A percentile compares a stretch with the other conserved stretches of the same genome.
These are phyloP conservation scores for Quercus lobata DNA, from an alignment of 331 rosid genomes.

Conservation along the genomic window DNA sequence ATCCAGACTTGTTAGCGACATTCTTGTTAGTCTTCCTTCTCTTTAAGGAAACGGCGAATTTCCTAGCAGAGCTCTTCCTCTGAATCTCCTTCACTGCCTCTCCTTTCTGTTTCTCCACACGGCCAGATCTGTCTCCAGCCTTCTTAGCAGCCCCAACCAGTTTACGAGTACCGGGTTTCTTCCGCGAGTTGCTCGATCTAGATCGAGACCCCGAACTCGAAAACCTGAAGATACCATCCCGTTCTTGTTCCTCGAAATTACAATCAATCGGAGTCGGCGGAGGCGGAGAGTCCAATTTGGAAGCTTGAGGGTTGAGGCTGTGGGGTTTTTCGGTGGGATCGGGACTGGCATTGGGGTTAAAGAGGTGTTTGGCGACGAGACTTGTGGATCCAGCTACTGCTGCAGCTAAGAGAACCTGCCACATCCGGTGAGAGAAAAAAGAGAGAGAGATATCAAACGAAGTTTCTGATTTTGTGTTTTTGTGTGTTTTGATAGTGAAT, in stretches of 20 bases:
- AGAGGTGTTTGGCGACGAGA: constrained; percentile 45
- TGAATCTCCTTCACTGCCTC: constrained; percentile 3
- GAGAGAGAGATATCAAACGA: background rate
- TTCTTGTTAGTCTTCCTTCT: constrained; percentile 48
- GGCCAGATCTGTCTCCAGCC: constrained; percentile 9
- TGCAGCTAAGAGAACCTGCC: constrained; percentile 60
- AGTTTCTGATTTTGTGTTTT: background rate
- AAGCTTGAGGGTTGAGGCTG: background rate
- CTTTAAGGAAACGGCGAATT: constrained; percentile 47
- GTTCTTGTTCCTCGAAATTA: background rate
- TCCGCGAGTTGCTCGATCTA: constrained; percentile 21
- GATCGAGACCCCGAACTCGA: constrained; percentile 30
- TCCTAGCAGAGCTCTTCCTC: constrained; percentile 27
- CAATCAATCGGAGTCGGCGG: background rate
- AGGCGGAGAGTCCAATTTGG: background rate
- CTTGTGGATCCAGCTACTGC: constrained; percentile 59
- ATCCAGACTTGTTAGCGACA: constrained; percentile 25
- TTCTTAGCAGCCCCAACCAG: constrained; percentile 19
- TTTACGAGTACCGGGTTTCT: constrained; percentile 2
- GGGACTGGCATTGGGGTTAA: constrained; percentile 9
- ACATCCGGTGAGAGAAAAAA: constrained; percentile 35
- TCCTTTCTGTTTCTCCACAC: background rate
- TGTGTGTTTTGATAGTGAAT: no score
- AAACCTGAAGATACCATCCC: constrained; percentile 45
- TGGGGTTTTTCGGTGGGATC: background rate